A percentile compares a stretch with the other conserved stretches of the same genome.
Evolutionary conservation across 176 grass and related monocot species (phyloP).

Genomic region (Cocos nucifera): DNA sequence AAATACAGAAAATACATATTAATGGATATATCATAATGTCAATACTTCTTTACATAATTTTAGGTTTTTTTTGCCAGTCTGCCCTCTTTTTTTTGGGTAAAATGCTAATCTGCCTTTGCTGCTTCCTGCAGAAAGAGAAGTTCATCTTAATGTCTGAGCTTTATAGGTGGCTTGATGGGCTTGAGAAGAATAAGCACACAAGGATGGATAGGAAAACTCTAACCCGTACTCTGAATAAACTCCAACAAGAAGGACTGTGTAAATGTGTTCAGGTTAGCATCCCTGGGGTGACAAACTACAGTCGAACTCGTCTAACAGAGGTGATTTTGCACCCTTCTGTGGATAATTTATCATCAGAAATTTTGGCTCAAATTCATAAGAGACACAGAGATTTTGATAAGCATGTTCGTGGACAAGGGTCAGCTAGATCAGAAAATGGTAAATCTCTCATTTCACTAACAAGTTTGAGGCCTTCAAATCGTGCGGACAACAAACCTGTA

Average conservation of each 20-base stretch:
- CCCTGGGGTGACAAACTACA: conserved; percentile 68
- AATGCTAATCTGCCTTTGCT: background rate
- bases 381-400: conserved; percentile 73
- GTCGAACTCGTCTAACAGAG: conserved; percentile 60
- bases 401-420: conserved; percentile 41
- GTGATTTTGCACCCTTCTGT: conserved; percentile 78
- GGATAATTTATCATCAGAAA: conserved; percentile 50
- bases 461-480: conserved; percentile 30
- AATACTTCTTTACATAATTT: too few species aligned
- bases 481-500: conserved; percentile 51
- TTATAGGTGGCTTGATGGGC: conserved; percentile 64
- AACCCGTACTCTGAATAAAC: conserved; percentile 70
- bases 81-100: background rate
- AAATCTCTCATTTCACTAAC: conserved; percentile 33
- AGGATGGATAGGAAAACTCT: conserved; percentile 82
- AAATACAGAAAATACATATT: too few species aligned
- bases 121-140: conserved; percentile 57
- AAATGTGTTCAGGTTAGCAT: conserved; percentile 80
- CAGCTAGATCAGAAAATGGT: conserved; percentile 54
- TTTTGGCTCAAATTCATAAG: conserved; percentile 68
- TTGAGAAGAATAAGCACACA: conserved; percentile 70
- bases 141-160: conserved; percentile 74
- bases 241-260: conserved; percentile 71
- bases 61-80: background rate
- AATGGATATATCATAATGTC: too few species aligned